A percentile compares a stretch with the other conserved stretches of the same genome.
Conservation (phyloP, 2,329 filamentous ascomycete species). For the Lasiodiplodia gonubiensis region DNA sequence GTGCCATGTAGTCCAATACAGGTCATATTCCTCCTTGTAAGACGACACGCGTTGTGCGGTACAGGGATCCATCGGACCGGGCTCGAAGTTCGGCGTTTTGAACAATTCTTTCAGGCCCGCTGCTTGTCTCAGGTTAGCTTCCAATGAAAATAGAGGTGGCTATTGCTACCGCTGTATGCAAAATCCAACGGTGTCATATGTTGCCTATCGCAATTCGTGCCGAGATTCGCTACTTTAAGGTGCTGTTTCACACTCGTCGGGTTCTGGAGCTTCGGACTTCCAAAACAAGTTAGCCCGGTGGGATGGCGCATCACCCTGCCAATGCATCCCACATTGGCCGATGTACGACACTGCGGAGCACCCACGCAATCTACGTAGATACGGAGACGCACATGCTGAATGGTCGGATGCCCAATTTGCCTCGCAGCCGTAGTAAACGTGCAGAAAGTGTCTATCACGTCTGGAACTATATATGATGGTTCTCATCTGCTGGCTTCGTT, state of each 20-base stretch:
- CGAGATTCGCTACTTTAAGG: neutral
- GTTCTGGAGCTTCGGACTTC: neutral
- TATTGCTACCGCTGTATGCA: neutral
- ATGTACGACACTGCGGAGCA: neutral
- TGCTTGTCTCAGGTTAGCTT: neutral
- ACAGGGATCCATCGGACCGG: neutral
- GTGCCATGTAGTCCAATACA: neutral
- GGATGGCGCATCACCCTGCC: too few relatives aligned
- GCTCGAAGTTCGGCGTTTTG: neutral
- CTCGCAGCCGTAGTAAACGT: neutral
- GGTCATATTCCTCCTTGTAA: neutral
- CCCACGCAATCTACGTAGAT: neutral
- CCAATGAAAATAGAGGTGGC: neutral
- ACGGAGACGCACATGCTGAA: neutral
- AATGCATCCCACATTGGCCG: neutral
- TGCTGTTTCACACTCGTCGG: neutral
- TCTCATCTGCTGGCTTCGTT: too few relatives aligned
- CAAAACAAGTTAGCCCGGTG: neutral
- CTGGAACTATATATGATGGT: neutral
- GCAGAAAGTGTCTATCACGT: too few relatives aligned
- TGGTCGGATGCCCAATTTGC: neutral
- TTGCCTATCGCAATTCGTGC: neutral
- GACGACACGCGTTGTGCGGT: neutral
- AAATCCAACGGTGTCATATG: neutral
- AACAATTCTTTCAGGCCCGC: neutral